Evolutionary conservation across 163 green algal genomes (phyloP).

Genomic region (Scenedesmus sp.): DNA sequence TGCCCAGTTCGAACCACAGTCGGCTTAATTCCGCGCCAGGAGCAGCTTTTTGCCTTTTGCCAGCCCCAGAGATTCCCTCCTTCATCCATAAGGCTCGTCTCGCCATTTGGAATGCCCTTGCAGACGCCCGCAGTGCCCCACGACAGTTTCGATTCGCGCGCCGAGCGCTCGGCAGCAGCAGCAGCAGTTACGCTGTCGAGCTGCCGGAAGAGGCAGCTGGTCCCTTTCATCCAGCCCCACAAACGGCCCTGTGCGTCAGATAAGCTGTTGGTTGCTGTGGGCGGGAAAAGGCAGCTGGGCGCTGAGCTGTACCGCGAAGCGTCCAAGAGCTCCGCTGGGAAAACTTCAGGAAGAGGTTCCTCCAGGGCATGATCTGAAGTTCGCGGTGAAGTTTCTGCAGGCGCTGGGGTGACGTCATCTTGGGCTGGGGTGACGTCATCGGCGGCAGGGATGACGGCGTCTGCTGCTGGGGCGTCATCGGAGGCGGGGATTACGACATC

Average conservation of each 20-base stretch:
- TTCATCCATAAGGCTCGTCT: background rate
- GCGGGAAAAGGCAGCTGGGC: background rate
- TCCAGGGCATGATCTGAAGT: background rate
- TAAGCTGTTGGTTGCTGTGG: constrained; percentile 17
- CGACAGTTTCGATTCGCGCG: background rate
- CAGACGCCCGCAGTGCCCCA: background rate
- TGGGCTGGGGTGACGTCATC: background rate
- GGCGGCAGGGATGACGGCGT: no score
- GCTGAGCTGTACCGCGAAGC: background rate
- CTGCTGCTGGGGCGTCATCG: no score
- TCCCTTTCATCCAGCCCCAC: constrained; percentile 1
- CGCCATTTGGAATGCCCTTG: background rate
- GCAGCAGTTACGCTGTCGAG: background rate
- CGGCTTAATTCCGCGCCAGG: background rate
- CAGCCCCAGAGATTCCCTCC: constrained; percentile 17
- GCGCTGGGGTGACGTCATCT: background rate
- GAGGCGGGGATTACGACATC: no score
- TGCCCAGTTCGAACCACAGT: background rate
- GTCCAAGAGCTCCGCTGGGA: constrained; percentile 28
- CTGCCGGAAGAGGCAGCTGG: background rate
- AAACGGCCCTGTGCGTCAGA: constrained; percentile 14
- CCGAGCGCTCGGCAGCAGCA: background rate
- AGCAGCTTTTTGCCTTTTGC: background rate
- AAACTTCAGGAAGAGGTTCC: background rate
- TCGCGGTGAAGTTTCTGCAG: background rate